A percentile compares a stretch with the other conserved stretches of the same genome.
Conservation (phyloP, 176 grass and related monocot species). For the Rhynchospora tenuis region DNA sequence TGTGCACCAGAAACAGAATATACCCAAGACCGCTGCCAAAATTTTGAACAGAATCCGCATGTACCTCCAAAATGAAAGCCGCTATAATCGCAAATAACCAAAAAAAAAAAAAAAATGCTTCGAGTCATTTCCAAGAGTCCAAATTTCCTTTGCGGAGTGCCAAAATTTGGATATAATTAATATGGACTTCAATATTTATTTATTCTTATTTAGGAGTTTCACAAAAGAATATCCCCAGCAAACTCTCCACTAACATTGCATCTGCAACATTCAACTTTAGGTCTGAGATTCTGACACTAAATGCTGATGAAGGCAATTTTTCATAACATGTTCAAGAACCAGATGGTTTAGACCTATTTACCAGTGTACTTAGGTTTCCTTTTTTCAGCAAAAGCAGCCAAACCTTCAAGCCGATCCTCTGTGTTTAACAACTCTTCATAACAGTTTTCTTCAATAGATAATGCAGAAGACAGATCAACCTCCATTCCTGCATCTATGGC, state of each 20-base stretch:
- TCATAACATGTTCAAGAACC: background rate
- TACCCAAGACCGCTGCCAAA: background rate
- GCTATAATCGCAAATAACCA: background rate
- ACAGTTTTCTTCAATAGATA: conserved; percentile 71
- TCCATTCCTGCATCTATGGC: conserved; percentile 68
- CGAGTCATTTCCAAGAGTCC: background rate
- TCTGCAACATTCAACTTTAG: background rate
- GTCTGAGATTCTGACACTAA: background rate
- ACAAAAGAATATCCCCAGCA: conserved; percentile 3
- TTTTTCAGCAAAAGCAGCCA: conserved; percentile 90
- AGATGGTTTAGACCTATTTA: conserved; percentile 21
- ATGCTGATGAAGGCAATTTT: background rate
- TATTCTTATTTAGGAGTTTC: background rate
- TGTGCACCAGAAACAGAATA: background rate
- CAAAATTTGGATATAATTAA: background rate
- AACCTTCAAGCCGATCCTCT: conserved; percentile 74
- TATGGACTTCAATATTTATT: background rate
- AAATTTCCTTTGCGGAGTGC: background rate
- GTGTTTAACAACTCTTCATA: conserved; percentile 69
- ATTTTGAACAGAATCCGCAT: background rate
- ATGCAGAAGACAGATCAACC: conserved; percentile 34
- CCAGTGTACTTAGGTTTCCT: conserved; percentile 72
- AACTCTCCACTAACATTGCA: background rate
- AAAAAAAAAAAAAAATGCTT: background rate
- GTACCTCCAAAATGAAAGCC: background rate